Evolutionary conservation across 306 rosid genomes (phyloP).

Genomic region (Spatholobus suberectus): DNA sequence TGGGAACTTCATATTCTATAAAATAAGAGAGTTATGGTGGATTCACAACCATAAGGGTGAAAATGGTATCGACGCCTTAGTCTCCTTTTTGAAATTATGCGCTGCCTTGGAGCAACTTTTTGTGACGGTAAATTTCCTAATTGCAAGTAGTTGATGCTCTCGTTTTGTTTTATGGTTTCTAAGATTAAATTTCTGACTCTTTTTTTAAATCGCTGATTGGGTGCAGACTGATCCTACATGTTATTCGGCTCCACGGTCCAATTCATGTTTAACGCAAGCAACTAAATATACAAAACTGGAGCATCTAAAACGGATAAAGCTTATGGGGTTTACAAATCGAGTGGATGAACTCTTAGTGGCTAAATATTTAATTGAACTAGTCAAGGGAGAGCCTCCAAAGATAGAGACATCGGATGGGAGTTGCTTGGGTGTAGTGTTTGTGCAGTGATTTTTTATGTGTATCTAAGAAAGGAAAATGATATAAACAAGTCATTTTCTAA

Average conservation of each 20-base stretch:
- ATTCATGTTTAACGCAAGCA: slow-evolving; percentile 32
- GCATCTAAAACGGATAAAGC: slow-evolving; percentile 53
- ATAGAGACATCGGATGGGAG: slow-evolving; percentile 52
- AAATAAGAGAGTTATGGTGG: slow-evolving; percentile 73
- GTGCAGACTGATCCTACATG: slow-evolving; percentile 61
- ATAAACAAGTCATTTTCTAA: not conserved
- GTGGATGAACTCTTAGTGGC: slow-evolving; percentile 49
- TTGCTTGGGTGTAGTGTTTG: slow-evolving; percentile 35
- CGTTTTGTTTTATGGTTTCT: slow-evolving; percentile 8
- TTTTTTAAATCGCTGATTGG: not conserved
- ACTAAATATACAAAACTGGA: slow-evolving; percentile 40
- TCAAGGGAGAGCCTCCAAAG: slow-evolving; percentile 40
- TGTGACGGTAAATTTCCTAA: slow-evolving; percentile 50
- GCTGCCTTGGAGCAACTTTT: slow-evolving; percentile 70
- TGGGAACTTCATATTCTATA: slow-evolving; percentile 70
- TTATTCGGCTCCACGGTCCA: slow-evolving; percentile 33
- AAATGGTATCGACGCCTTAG: slow-evolving; percentile 50
- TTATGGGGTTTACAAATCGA: slow-evolving; percentile 55
- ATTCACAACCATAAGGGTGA: slow-evolving; percentile 53
- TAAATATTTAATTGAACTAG: slow-evolving; percentile 38
- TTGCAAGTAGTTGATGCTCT: not conserved
- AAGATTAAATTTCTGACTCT: not conserved
- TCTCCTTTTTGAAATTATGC: slow-evolving; percentile 65
- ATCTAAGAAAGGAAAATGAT: slow-evolving; percentile 4
- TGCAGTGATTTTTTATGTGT: not conserved